A percentile compares a stretch with the other conserved stretches of the same genome.
phyloP scores from a whole-genome alignment of 2,329 filamentous ascomycete species.

The Colletotrichum caudatum region DNA sequence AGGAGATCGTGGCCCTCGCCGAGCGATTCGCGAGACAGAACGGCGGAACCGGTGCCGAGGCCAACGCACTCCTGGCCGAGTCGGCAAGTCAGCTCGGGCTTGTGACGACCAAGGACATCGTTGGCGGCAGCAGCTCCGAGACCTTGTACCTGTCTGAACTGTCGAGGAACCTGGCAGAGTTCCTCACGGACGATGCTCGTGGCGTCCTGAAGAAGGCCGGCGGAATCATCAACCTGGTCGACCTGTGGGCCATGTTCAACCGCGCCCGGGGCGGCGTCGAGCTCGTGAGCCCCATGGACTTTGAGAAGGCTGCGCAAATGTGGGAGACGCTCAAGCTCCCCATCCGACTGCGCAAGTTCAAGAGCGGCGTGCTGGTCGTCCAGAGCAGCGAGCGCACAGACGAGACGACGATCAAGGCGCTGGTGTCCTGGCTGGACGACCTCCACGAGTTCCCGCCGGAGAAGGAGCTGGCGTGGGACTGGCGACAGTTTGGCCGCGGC shows the following conservation, averaged over 20 bases:
- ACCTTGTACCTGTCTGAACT: conserved; percentile 91
- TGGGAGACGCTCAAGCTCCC: conserved; percentile 92
- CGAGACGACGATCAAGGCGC: conserved; percentile 83
- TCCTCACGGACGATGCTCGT: conserved; percentile 85
- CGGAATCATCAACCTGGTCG: conserved; percentile 89
- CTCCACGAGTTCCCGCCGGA: conserved; percentile 75
- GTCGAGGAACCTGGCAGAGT: conserved; percentile 87
- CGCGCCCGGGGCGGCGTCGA: conserved; percentile 92
- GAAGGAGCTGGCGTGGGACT: conserved; percentile 78
- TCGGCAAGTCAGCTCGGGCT: conserved; percentile 87
- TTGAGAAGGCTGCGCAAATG: conserved; percentile 86
- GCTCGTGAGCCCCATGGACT: conserved; percentile 90
- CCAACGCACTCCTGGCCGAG: conserved; percentile 80
- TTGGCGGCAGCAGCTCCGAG: conserved; percentile 78
- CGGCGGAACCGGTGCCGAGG: conserved; percentile 73
- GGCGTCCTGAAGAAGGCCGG: conserved; percentile 83
- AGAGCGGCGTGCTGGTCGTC: conserved; percentile 93
- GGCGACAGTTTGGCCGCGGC: conserved; percentile 81
- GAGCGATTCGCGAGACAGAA: conserved; percentile 85
- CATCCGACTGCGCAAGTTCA: conserved; percentile 88
- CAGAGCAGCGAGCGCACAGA: conserved; percentile 90
- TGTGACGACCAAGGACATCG: conserved; percentile 95
- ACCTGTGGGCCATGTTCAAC: conserved; percentile 96
- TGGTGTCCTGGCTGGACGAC: conserved; percentile 82
- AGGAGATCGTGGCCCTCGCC: conserved; percentile 93